Evolutionary conservation across 2,329 filamentous ascomycete species (phyloP), one percentile per base, ranked within the genome.

Genomic region (Beauveria caledonica): DNA sequence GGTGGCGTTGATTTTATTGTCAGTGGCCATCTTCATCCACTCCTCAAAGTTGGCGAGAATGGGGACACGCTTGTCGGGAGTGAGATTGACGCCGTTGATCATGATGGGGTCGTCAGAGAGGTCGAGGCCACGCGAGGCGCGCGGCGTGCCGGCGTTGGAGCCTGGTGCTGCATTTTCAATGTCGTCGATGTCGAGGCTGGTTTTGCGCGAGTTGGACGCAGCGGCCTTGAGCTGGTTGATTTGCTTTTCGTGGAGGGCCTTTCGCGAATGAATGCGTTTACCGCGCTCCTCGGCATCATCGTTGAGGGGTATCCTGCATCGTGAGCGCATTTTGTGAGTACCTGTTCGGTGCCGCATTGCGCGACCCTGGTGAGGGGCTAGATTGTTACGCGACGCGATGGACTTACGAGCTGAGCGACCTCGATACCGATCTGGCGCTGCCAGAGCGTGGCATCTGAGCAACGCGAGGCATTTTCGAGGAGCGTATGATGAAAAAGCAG

Each of bases 1-100:
- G 62, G 88, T 86, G 53, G 94, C 93, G 72, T 97, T 99, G 80
- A 99, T 99, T 76, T 94, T 94, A 77, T 99, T 99, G 78, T 99
- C 94, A 17, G 94, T 97, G 2, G 94, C 94, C 92, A 99, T 96
- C 81, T 97, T 99, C 92, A 99, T 97, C 94, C 93, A 97, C 73
- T 99, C 94, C 73, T 99, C 94, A 68, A 97, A 99, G 75, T 99
- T 99, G 69, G 94, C 94, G 59, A 99, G 80, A 67, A 99, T 89
- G 1, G 94, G 94, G 29, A 96, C 90, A 63, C 92, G 89, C 81
- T 96, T 96, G 88, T 96, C 93, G 58, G 93, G 94, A 62, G 94
- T 97, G 58, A 96, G 88, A 42, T 88, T 90, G 64, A 80, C 85
- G 36, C 89, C 88, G 62, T 84, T 85, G 50, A 90, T 87, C 68